A percentile compares a stretch with the other conserved stretches of the same genome.
Conservation (phyloP, 169 alveolate species). For the Neospora caninum region DNA sequence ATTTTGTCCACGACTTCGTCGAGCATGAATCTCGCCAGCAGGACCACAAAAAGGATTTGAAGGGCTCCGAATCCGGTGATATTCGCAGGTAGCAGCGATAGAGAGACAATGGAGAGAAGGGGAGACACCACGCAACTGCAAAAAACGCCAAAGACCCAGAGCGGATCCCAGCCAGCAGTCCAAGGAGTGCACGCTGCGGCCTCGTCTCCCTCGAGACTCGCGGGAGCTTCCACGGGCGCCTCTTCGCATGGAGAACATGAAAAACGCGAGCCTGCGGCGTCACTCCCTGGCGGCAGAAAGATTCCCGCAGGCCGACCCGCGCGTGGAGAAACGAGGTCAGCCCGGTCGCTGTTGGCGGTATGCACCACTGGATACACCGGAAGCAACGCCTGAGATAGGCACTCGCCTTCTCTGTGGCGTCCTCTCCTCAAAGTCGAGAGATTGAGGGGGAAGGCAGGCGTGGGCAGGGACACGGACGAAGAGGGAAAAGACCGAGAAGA, state of each 20-base stretch:
- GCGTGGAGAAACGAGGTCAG: too few species aligned
- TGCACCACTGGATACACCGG: too few species aligned
- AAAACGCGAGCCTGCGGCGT: not conserved
- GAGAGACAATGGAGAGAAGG: constrained; percentile 14
- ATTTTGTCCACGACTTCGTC: constrained; percentile 29
- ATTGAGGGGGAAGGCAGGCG: too few species aligned
- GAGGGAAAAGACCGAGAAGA: too few species aligned
- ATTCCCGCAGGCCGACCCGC: not conserved
- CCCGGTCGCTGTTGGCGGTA: too few species aligned
- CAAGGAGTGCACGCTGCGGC: not conserved
- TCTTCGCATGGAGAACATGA: not conserved
- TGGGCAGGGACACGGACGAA: not conserved
- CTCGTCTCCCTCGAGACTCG: not conserved
- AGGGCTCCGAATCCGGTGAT: constrained; percentile 38
- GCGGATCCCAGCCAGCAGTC: constrained; percentile 13
- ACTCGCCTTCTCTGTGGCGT: too few species aligned
- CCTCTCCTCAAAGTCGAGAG: too few species aligned
- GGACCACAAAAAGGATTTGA: constrained; percentile 18
- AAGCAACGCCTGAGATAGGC: too few species aligned
- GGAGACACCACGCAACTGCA: constrained; percentile 37
- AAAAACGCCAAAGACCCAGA: not conserved
- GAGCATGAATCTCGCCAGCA: constrained; percentile 12
- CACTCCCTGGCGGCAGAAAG: not conserved
- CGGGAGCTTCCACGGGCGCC: not conserved
- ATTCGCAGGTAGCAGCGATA: constrained; percentile 28